These are phyloP conservation scores for Debaryomycetaceae sp. DNA, from an alignment of 1,139 yeast genomes.

Conservation along the genomic window DNA sequence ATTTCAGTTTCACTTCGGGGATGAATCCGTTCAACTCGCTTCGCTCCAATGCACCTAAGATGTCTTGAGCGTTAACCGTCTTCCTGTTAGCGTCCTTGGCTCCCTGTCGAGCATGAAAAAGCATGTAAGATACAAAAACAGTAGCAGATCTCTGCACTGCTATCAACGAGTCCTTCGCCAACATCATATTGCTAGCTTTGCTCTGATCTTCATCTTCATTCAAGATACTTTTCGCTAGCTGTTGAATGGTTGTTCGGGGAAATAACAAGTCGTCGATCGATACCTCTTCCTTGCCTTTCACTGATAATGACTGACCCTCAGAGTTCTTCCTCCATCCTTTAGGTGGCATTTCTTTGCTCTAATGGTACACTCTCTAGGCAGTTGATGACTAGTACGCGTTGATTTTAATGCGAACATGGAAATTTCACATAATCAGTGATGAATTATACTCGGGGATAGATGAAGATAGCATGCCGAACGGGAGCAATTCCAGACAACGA, in stretches of 20 bases:
- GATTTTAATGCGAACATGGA: neutral
- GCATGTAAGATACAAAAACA: constrained; percentile 64
- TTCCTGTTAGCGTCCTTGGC: constrained; percentile 54
- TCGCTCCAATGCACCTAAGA: constrained; percentile 53
- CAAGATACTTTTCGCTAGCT: constrained; percentile 50
- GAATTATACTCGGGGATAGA: neutral
- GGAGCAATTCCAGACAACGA: neutral
- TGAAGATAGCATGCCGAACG: neutral
- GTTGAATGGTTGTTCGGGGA: constrained; percentile 59
- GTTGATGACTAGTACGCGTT: neutral
- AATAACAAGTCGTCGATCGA: constrained; percentile 69
- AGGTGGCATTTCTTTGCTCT: constrained; percentile 58
- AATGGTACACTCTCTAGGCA: neutral
- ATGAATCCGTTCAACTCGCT: constrained; percentile 54
- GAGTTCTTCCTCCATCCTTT: constrained; percentile 80
- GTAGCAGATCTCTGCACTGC: constrained; percentile 73
- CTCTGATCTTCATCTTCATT: constrained; percentile 28
- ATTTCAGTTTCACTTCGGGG: constrained; percentile 50
- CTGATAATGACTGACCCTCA: constrained; percentile 57
- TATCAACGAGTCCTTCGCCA: constrained; percentile 61
- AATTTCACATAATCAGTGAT: neutral
- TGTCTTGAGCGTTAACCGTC: constrained; percentile 64
- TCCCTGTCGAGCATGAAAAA: constrained; percentile 57
- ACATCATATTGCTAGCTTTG: constrained; percentile 30
- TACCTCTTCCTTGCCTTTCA: constrained; percentile 53